Conservation (phyloP, 768 basidiomycete species). For the Tricholoma hemisulphureum region DNA sequence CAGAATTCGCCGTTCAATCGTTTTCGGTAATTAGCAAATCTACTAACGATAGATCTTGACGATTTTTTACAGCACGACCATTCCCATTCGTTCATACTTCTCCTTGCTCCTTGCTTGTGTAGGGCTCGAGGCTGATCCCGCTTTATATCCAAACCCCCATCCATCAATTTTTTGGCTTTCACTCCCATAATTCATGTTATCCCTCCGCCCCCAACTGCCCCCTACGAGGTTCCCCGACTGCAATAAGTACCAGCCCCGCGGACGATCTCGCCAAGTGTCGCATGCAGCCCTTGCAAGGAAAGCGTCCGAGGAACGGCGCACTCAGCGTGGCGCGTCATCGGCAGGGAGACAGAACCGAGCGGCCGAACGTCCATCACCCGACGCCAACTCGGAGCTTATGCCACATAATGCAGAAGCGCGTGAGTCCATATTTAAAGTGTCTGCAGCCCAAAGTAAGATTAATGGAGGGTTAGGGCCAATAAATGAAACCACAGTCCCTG, state of each 20-base stretch:
- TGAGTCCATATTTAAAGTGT: neutral
- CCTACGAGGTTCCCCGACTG: constrained; percentile 6
- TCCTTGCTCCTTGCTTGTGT: neutral
- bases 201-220: constrained; percentile 13
- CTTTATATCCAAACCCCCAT: constrained; percentile 4
- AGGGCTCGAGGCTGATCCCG: constrained; percentile 19
- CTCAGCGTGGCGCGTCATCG: too few species aligned
- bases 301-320: constrained; percentile 43
- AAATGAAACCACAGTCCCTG: neutral
- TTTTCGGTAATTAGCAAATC: too few species aligned
- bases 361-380: neutral
- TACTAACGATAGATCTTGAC: too few species aligned
- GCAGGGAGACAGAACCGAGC: neutral
- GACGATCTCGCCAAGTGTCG: constrained; percentile 36
- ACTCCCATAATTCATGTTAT: constrained; percentile 12
- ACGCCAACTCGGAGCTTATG: neutral
- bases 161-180: neutral
- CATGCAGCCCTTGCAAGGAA: constrained; percentile 41
- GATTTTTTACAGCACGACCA: too few species aligned
- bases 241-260: constrained; percentile 16
- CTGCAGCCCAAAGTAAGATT: neutral
- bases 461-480: neutral
- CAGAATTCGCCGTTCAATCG: too few species aligned
- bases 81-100: neutral
- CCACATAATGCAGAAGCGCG: neutral